These are phyloP conservation scores for Fusarium begoniae DNA, from an alignment of 2,329 filamentous ascomycete species.

Conservation along the genomic window DNA sequence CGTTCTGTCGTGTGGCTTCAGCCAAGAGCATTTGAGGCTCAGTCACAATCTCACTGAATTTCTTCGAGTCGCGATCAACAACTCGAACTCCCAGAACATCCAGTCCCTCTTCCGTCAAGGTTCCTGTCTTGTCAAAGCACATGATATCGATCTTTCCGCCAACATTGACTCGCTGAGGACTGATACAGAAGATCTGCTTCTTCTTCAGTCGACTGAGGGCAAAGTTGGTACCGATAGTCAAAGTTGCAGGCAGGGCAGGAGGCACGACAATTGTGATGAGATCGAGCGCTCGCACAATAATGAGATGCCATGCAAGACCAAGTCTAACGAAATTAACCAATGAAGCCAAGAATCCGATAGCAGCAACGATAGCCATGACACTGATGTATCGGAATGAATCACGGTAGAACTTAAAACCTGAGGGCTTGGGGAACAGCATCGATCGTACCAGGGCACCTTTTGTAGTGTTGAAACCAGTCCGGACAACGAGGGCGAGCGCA, in stretches of 20 bases:
- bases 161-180: conserved; percentile 95
- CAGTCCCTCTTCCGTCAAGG: conserved; percentile 92
- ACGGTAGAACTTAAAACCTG: conserved; percentile 97
- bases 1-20: conserved; percentile 40
- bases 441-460: conserved; percentile 95
- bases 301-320: conserved; percentile 85
- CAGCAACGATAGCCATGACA: conserved; percentile 90
- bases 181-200: conserved; percentile 96
- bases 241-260: conserved; percentile 89
- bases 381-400: conserved; percentile 98
- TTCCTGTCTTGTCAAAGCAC: conserved; percentile 99
- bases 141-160: conserved; percentile 95
- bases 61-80: conserved; percentile 67
- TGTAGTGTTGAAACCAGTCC: conserved; percentile 97
- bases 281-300: conserved; percentile 91
- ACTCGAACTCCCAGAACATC: conserved; percentile 91
- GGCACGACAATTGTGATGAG: conserved; percentile 98
- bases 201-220: conserved; percentile 85
- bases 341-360: conserved; percentile 87
- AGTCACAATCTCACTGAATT: conserved; percentile 80
- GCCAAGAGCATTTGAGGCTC: conserved; percentile 69
- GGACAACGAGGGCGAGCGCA: conserved; percentile 88
- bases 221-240: conserved; percentile 97
- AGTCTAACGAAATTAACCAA: conserved; percentile 93
- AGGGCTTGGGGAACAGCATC: conserved; percentile 98